Percentiles rank a stretch among this genome's conserved stretches.
phyloP scores from a whole-genome alignment of 2,329 filamentous ascomycete species.

The Phialocephala subalpina region DNA sequence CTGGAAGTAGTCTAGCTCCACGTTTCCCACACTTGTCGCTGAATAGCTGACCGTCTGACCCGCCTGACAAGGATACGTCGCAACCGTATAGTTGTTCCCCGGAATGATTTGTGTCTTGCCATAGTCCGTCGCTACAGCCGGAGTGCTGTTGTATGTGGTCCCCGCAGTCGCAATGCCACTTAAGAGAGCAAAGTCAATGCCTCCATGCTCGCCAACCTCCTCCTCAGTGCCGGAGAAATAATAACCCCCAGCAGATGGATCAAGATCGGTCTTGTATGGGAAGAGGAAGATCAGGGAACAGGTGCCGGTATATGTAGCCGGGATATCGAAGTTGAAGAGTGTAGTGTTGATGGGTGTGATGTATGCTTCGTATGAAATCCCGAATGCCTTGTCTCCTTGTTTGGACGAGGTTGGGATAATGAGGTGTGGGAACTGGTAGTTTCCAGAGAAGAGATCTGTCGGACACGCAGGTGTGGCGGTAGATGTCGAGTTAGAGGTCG shows the following conservation, averaged over 20 bases:
- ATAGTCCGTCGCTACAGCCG: slow-evolving; percentile 33
- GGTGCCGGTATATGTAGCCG: slow-evolving; percentile 27
- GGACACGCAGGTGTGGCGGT: slow-evolving; percentile 31
- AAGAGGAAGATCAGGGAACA: slow-evolving; percentile 44
- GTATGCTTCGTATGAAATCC: slow-evolving; percentile 34
- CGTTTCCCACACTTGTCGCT: slow-evolving; percentile 33
- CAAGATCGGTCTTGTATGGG: slow-evolving; percentile 36
- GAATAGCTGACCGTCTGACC: slow-evolving; percentile 31
- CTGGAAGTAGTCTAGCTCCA: slow-evolving; percentile 41
- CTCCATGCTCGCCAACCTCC: slow-evolving; percentile 36
- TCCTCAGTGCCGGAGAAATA: slow-evolving; percentile 41
- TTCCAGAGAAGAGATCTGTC: slow-evolving; percentile 31
- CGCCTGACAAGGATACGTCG: slow-evolving; percentile 35
- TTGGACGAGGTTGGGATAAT: slow-evolving; percentile 40
- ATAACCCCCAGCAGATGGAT: slow-evolving; percentile 31
- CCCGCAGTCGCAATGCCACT: slow-evolving; percentile 24
- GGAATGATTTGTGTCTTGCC: slow-evolving; percentile 42
- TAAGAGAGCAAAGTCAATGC: slow-evolving; percentile 39
- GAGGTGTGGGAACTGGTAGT: slow-evolving; percentile 39
- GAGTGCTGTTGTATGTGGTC: slow-evolving; percentile 35
- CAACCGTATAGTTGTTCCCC: slow-evolving; percentile 41
- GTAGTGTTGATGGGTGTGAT: slow-evolving; percentile 40
- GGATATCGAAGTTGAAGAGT: slow-evolving; percentile 43
- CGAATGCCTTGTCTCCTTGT: slow-evolving; percentile 30
- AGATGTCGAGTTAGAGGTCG: too few species aligned